Evolutionary conservation across 208 protist genomes (phyloP).

Genomic region (Herpetomonas tarakana): DNA sequence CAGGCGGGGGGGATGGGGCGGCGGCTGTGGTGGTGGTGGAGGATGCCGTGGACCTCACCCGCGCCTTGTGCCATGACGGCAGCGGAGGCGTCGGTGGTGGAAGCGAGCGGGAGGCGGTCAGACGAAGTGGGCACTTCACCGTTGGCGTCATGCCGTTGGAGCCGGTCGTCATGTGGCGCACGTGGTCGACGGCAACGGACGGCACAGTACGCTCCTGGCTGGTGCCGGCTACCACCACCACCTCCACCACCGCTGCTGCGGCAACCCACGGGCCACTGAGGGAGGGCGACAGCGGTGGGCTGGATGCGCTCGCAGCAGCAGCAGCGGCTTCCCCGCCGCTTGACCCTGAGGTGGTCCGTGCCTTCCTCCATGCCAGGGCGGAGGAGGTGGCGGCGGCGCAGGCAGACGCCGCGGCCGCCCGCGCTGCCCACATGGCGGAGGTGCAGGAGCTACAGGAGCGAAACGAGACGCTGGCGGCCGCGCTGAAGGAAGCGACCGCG

Average conservation of each 20-base stretch:
- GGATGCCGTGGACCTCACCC: slow-evolving; percentile 24
- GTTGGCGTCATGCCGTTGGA: slow-evolving; percentile 37
- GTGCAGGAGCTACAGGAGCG: slow-evolving; percentile 25
- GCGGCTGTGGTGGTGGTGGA: slow-evolving; percentile 13
- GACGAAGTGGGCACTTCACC: slow-evolving; percentile 37
- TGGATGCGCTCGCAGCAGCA: not conserved
- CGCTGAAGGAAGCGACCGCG: slow-evolving; percentile 27
- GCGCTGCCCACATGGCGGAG: slow-evolving; percentile 17
- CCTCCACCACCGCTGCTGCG: not conserved
- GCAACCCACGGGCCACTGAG: not conserved
- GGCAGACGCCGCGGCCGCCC: slow-evolving; percentile 12
- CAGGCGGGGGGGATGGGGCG: not conserved
- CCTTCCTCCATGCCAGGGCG: slow-evolving; percentile 33
- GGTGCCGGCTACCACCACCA: slow-evolving; percentile 15
- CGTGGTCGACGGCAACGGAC: slow-evolving; percentile 49
- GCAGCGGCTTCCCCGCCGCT: slow-evolving; percentile 1
- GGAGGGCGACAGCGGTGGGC: too few species aligned
- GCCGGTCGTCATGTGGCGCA: slow-evolving; percentile 34
- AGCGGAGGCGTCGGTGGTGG: not conserved
- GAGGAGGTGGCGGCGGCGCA: slow-evolving; percentile 17
- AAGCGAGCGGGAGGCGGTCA: not conserved
- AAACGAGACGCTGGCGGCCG: slow-evolving; percentile 28
- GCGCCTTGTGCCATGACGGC: slow-evolving; percentile 13
- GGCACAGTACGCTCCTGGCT: slow-evolving; percentile 62
- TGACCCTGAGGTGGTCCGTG: slow-evolving; percentile 21